These are phyloP conservation scores for Claviceps arundinis DNA, from an alignment of 2,329 filamentous ascomycete genomes.

Conservation along the genomic window DNA sequence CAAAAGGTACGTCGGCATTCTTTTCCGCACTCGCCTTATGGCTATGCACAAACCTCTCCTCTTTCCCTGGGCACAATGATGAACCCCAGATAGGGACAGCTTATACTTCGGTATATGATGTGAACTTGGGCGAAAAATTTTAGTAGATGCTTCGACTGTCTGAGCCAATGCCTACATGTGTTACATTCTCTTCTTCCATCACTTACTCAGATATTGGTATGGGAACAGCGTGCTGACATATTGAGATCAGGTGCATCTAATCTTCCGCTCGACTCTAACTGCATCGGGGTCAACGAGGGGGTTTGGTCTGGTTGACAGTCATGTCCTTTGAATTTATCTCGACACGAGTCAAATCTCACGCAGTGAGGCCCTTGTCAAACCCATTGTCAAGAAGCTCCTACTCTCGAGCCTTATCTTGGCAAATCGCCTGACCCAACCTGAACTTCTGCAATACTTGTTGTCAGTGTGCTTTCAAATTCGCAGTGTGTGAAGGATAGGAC, in stretches of 20 bases:
- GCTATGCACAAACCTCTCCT: background rate
- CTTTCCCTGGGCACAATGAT: constrained; percentile 50
- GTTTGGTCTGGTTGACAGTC: constrained; percentile 63
- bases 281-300: constrained; percentile 68
- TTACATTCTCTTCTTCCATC: background rate
- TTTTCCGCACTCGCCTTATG: background rate
- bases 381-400: too few species aligned
- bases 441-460: too few species aligned
- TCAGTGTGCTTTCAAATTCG: too few species aligned
- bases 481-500: too few species aligned
- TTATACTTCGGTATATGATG: constrained; percentile 90
- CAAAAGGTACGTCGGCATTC: constrained; percentile 62
- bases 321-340: too few species aligned
- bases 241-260: constrained; percentile 60
- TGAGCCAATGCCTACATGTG: constrained; percentile 36
- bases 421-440: too few species aligned
- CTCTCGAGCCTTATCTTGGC: too few species aligned
- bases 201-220: background rate
- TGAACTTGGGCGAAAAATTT: constrained; percentile 85
- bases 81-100: constrained; percentile 99
- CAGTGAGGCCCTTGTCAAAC: too few species aligned
- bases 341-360: too few species aligned
- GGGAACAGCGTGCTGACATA: constrained; percentile 13
- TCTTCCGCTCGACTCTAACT: constrained; percentile 41
- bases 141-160: constrained; percentile 99